These are phyloP conservation scores for Fusarium pseudonygamai DNA, from an alignment of 2,329 filamentous ascomycete species.

Conservation along the genomic window DNA sequence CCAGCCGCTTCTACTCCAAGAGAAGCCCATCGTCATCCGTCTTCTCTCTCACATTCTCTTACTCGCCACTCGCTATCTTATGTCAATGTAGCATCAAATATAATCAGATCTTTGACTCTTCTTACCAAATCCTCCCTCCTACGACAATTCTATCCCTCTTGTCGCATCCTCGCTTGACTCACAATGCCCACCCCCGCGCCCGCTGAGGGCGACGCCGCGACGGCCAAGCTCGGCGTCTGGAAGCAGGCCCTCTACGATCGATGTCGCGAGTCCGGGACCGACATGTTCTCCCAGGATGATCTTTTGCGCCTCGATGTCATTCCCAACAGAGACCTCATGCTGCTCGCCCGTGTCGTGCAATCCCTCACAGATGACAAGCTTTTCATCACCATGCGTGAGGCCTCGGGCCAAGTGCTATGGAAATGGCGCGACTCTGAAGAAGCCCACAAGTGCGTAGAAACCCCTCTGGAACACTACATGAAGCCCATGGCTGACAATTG, in stretches of 20 bases:
- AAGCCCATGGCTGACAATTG: conserved; percentile 22
- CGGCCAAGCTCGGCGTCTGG: conserved; percentile 59
- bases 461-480: background rate
- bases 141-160: background rate
- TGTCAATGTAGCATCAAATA: conserved; percentile 43
- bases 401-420: conserved; percentile 59
- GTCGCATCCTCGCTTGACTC: conserved; percentile 31
- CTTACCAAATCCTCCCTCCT: background rate
- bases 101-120: background rate
- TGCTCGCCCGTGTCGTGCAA: conserved; percentile 66
- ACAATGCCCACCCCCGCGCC: conserved; percentile 45
- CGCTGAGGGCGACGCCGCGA: conserved; percentile 45
- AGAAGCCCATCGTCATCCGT: conserved; percentile 16
- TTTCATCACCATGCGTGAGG: conserved; percentile 58
- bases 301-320: conserved; percentile 66
- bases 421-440: conserved; percentile 67
- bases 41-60: background rate
- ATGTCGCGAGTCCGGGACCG: conserved; percentile 60
- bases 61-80: conserved; percentile 16
- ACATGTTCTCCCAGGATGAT: conserved; percentile 67
- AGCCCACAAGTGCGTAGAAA: conserved; percentile 64
- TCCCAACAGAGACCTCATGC: conserved; percentile 63
- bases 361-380: conserved; percentile 68
- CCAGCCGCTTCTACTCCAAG: conserved; percentile 13
- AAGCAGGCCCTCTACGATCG: conserved; percentile 67